Evolutionary conservation across 768 basidiomycete genomes (phyloP).

Genomic region (Lactifluus rugatus): DNA sequence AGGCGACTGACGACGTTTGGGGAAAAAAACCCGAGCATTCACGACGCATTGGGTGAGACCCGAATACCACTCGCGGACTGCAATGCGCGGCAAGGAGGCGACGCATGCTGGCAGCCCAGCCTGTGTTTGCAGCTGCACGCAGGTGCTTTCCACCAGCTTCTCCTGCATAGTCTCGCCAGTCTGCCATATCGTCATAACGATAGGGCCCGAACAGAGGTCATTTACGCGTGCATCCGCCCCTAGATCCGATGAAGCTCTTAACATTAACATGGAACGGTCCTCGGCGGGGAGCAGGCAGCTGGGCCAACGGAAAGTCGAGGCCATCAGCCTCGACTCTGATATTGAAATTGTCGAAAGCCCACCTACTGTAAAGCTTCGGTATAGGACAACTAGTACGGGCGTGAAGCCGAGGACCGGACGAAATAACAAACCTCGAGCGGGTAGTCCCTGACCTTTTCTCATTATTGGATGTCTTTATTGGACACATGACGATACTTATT

Average conservation of each 20-base stretch:
- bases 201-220: constrained; percentile 38
- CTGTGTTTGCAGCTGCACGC: too few relatives aligned
- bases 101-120: too few relatives aligned
- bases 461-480: too few relatives aligned
- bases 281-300: constrained; percentile 12
- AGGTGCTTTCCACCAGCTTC: constrained; percentile 40
- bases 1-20: too few relatives aligned
- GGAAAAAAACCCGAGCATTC: too few relatives aligned
- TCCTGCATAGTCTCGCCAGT: constrained; percentile 36
- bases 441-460: too few relatives aligned
- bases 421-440: too few relatives aligned
- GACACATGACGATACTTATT: too few relatives aligned
- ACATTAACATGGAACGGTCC: constrained; percentile 35
- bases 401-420: constrained; percentile 23
- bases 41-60: too few relatives aligned
- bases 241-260: constrained; percentile 25
- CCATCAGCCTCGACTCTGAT: constrained; percentile 24
- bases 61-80: too few relatives aligned
- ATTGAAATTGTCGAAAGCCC: constrained; percentile 24
- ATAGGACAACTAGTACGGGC: constrained; percentile 14
- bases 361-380: constrained; percentile 20
- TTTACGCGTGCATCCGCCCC: constrained; percentile 27
- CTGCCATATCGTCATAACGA: constrained; percentile 25
- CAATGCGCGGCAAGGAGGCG: too few relatives aligned
- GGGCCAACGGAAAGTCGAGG: constrained; percentile 43